Evolutionary conservation across 2,329 filamentous ascomycete genomes (phyloP), one percentile per base, ranked within the genome.

Genomic region (Periconia macrospinosa): DNA sequence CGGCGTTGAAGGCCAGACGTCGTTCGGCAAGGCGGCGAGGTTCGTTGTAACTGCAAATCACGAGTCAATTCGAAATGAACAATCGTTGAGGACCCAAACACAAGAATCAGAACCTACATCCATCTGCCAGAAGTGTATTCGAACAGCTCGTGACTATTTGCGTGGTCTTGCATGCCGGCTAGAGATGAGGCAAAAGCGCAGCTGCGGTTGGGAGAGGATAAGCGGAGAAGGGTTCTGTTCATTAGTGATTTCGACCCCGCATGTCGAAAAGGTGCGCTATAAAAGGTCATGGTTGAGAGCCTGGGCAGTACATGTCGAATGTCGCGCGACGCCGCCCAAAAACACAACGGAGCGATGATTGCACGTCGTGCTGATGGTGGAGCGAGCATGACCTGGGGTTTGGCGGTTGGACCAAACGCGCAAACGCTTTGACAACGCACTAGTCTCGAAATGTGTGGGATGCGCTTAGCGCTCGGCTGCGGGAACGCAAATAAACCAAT

Each of bases 121-220:
- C 60, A 67, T 62, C 65, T 57, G 13, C 62, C 64, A 43, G 60
- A 67, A 40, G 63, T 69, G 48, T 67, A 69, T 50, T 65, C 54
- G 46, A 64, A 67, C 8, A 67, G 46, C 8, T 66, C 56, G 30
- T 53, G 47, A n/a, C 20, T 44, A 27, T 23, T 30, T 35, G 49
- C 33, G 30, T 30, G 10, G 13, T n/a, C n/a, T n/a, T n/a, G n/a
- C n/a, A n/a, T n/a, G n/a, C 41, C 17, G 17, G 41, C n/a, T 15
- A 17, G n/a, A 10, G n/a, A 18, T 3, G 13, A 11, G 17, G n/a
- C 20, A 3, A 15, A 18, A 3, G 41, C 14, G 17, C 17, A 10
- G 41, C n/a, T 15, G 41, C 9, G 17, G n/a, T 42, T 42, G 9
- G n/a, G 17, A 5, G 41, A n/a, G 9, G 17, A 18, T 18, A 42